phyloP scores from a whole-genome alignment of 1,284 basidiomycete genomes.

The Moniliella sp. region DNA sequence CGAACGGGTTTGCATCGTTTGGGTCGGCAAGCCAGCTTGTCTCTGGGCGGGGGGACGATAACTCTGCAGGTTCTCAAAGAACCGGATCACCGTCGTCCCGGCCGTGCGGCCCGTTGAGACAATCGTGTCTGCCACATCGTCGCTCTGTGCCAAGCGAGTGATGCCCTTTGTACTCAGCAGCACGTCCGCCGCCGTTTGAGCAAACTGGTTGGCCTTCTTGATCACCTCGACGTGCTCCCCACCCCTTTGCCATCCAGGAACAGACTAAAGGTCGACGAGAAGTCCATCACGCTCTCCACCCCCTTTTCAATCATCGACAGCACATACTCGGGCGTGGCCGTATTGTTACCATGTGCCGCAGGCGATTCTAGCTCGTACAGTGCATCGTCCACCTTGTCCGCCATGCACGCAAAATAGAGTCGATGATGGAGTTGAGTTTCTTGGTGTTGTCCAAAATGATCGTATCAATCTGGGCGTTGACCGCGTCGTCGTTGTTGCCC shows the following conservation, averaged over 20 bases:
- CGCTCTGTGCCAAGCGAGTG: slow-evolving; percentile 68
- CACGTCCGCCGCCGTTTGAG: slow-evolving; percentile 79
- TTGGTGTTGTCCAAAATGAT: slow-evolving; percentile 92
- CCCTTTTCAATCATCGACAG: slow-evolving; percentile 96
- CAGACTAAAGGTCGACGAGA: slow-evolving; percentile 78
- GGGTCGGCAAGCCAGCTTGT: slow-evolving; percentile 68
- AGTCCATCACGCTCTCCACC: slow-evolving; percentile 75
- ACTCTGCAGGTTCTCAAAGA: slow-evolving; percentile 86
- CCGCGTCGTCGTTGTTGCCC: slow-evolving; percentile 63
- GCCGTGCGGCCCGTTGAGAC: slow-evolving; percentile 60
- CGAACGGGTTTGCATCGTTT: slow-evolving; percentile 61
- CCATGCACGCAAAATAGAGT: slow-evolving; percentile 86
- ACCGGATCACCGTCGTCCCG: slow-evolving; percentile 66
- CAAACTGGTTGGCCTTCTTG: slow-evolving; percentile 85
- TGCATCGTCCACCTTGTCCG: slow-evolving; percentile 85
- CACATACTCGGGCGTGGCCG: slow-evolving; percentile 89
- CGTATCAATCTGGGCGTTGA: slow-evolving; percentile 84
- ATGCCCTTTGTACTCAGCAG: slow-evolving; percentile 83
- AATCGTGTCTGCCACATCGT: slow-evolving; percentile 76
- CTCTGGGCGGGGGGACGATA: slow-evolving; percentile 65
- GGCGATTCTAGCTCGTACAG: slow-evolving; percentile 94
- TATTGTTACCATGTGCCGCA: slow-evolving; percentile 73
- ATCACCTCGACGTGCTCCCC: slow-evolving; percentile 94
- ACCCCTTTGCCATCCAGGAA: slow-evolving; percentile 66
- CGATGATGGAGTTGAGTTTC: slow-evolving; percentile 93